Base-by-base conservation (phyloP, 179 eudicot genomes). In the Spinacia oleracea region DNA sequence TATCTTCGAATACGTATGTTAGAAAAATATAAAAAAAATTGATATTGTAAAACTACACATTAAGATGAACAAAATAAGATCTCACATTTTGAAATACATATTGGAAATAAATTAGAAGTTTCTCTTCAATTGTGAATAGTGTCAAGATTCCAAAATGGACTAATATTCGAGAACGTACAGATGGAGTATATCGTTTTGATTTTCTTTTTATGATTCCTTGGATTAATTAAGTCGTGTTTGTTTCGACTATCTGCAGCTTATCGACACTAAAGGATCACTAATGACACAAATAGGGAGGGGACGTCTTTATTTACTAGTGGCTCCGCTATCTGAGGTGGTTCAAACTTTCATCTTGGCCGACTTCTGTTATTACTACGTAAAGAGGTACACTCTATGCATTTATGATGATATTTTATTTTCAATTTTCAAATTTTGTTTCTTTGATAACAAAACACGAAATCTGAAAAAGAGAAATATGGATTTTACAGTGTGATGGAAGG, bases 291-390 rank as follows among this genome's bases (percentile, higher is more conserved):
- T 88, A 3, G 97, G 97, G 74, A 75, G 85, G 5, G 97, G 97
- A 18, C 90, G 87, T 81, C 14, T 90, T 2, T 94, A 97, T 96
- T 59, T 87, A 62, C 87, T 89, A 0, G 84, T 88, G 82, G 87
- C 88, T 56, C 80, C 90, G 38, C 70, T 91, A 8, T 70, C 89
- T 3, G 98, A 94, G 85, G 60, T 82, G 14, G 86, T 94, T 74
- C 97, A 94, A 79, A 92, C 97, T 5, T 91, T 90, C 78, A 94
- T 94, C 55, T 78, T 94, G 74, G 97, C 97, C 0, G 98, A 94
- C 79, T 94, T 94, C 74, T 92, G 98, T 79, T 94, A 93, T 79
- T 91, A 93, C 79, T 94, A 94, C 32, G 78, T 93, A 83, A 92
- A 89, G 77, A 93, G 96, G 96, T 92, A 70, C 1, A 3, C 4